Base-by-base conservation (phyloP, 2,329 filamentous ascomycete species). In the Xylariales sp. region DNA sequence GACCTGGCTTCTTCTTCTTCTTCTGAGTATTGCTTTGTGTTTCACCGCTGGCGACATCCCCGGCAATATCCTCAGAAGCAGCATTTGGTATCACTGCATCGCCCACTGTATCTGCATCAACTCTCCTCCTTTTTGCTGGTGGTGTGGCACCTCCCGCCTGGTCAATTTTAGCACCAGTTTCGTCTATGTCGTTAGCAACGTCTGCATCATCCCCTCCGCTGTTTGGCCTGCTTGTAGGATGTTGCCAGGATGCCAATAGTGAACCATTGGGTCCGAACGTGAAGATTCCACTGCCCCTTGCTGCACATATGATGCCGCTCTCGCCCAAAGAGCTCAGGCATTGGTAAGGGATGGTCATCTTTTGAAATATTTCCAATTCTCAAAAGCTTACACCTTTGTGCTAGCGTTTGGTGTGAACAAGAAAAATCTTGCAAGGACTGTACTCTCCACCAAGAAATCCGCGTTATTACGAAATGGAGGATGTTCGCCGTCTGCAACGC, bases 1-100 rank as follows among this genome's bases (percentile, higher is more conserved):
- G 29, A 27, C 49, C 57, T 8, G 37, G 35, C 42, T 64, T 61
- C 47, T 60, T 63, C 50, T 67, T 65, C 47, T 61, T 60, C 44
- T 48, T 48, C 39, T 53, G 44, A 5, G 37, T 40, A 11, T 50
- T 42, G 38, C 38, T 39, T 24, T 23, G 43, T 16, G 38, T 35
- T 33, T 40, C 30, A 44, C 47, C 18, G 39, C 44, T 20, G 40
- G 37, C 29, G n/a, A n/a, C n/a, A n/a, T n/a, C n/a, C n/a, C n/a
- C n/a, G n/a, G n/a, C n/a, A n/a, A n/a, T n/a, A n/a, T n/a, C n/a
- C n/a, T n/a, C n/a, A n/a, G n/a, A n/a, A n/a, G n/a, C n/a, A n/a
- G n/a, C n/a, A n/a, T n/a, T n/a, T n/a, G n/a, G n/a, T n/a, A n/a
- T n/a, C 15, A 24, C 38, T 17, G 33, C 38, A 7, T 35, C 29